Percentiles rank a stretch among this genome's conserved stretches.
These are phyloP conservation scores for Emmonsiellopsis sp. DNA, from an alignment of 2,329 filamentous ascomycete species.

Conservation along the genomic window DNA sequence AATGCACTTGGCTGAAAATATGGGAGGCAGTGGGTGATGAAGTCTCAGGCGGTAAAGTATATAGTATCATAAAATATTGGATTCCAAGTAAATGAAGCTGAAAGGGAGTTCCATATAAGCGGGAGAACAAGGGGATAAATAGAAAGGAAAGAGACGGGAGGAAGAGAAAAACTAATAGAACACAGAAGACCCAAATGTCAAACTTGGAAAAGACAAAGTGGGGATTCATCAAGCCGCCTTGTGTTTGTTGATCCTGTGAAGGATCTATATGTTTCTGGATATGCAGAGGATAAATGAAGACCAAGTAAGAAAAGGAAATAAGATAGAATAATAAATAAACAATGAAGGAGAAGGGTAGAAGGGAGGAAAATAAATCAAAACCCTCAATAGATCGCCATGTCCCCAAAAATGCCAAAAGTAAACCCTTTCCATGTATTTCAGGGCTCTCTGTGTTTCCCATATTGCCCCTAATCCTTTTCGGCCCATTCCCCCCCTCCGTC, in stretches of 20 bases:
- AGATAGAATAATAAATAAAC: slow-evolving; percentile 1
- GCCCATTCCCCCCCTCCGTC: slow-evolving; percentile 10
- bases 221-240: neutral
- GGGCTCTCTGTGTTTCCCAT: neutral
- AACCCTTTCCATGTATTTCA: neutral
- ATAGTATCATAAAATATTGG: too few relatives aligned
- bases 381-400: neutral
- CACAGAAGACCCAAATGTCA: too few relatives aligned
- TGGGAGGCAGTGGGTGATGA: too few relatives aligned
- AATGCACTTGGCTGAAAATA: too few relatives aligned
- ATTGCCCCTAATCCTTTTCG: neutral
- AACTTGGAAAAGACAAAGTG: too few relatives aligned
- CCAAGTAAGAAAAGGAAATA: slow-evolving; percentile 1
- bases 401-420: slow-evolving; percentile 1
- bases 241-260: neutral
- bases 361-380: neutral
- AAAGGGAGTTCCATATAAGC: too few relatives aligned
- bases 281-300: neutral
- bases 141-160: too few relatives aligned
- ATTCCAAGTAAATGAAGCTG: too few relatives aligned
- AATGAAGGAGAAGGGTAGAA: slow-evolving; percentile 9
- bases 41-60: too few relatives aligned
- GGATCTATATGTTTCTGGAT: too few relatives aligned
- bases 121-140: too few relatives aligned
- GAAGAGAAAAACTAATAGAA: too few relatives aligned